These are phyloP conservation scores for Fagus sylvatica DNA, from an alignment of 306 rosid genomes.

Conservation along the genomic window DNA sequence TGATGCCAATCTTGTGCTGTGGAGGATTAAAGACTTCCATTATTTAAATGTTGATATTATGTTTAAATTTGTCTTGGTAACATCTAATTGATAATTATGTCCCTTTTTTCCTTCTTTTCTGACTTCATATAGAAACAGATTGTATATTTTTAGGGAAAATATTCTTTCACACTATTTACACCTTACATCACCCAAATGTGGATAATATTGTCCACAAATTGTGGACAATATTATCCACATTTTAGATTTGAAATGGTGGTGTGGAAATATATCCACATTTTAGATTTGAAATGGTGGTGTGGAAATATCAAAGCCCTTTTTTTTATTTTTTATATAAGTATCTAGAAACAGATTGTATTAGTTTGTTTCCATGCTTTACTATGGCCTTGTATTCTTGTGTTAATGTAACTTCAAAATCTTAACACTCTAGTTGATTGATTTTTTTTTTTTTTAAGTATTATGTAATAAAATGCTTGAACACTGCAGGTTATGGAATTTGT, in stretches of 20 bases:
- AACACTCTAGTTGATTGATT: background rate
- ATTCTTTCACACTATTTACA: no score
- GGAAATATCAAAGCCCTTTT: no score
- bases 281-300: no score
- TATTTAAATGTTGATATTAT: background rate
- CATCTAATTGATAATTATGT: background rate
- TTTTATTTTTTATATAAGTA: no score
- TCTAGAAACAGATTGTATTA: background rate
- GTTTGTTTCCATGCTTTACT: background rate
- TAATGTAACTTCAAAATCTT: slow-evolving; percentile 9
- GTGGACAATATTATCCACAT: no score
- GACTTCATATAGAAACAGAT: background rate
- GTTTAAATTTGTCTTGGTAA: background rate
- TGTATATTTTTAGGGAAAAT: no score
- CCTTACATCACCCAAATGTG: no score
- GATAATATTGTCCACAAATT: no score
- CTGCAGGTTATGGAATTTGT: slow-evolving; percentile 92
- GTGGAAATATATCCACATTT: no score
- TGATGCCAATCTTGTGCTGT: background rate
- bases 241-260: no score
- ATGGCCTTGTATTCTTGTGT: slow-evolving; percentile 3
- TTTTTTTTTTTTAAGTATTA: background rate
- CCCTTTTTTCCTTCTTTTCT: background rate
- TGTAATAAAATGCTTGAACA: background rate
- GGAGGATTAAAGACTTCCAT: background rate